Conservation (phyloP, 2,329 filamentous ascomycete species). For the Alternaria triticina region DNA sequence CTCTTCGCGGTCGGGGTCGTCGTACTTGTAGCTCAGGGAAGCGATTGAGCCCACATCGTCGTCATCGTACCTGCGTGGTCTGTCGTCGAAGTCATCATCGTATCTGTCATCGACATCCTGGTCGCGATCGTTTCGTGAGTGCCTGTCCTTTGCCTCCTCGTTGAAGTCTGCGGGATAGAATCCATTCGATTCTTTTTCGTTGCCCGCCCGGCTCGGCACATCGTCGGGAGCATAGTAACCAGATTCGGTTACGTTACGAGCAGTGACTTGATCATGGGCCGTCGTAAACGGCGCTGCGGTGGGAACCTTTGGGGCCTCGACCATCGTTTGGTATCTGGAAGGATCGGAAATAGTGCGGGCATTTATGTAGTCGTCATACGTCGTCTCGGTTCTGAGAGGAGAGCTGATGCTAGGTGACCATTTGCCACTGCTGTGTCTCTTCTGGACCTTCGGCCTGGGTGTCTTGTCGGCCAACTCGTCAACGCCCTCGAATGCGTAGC, state of each 20-base stretch:
- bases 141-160: conserved; percentile 34
- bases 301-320: conserved; percentile 24
- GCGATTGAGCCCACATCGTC: conserved; percentile 31
- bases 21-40: conserved; percentile 34
- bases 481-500: conserved; percentile 42
- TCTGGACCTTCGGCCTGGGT: conserved; percentile 57
- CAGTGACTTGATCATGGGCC: conserved; percentile 17
- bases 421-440: conserved; percentile 50
- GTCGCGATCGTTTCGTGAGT: conserved; percentile 19
- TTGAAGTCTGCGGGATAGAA: conserved; percentile 44
- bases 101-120: conserved; percentile 17
- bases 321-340: conserved; percentile 19
- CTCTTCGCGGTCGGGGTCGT: conserved; percentile 41
- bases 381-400: conserved; percentile 53
- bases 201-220: conserved; percentile 14
- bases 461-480: conserved; percentile 48
- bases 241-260: conserved; percentile 36
- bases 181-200: conserved; percentile 43
- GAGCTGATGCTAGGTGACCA: conserved; percentile 53
- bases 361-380: conserved; percentile 53
- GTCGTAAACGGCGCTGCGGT: conserved; percentile 20
- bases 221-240: conserved; percentile 45
- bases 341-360: conserved; percentile 4
- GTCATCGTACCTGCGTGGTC: conserved; percentile 16
- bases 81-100: conserved; percentile 18